Evolutionary conservation across 305 asterid genomes (phyloP), one percentile per base, ranked within the genome.

Genomic region (Rubia tinctorum): DNA sequence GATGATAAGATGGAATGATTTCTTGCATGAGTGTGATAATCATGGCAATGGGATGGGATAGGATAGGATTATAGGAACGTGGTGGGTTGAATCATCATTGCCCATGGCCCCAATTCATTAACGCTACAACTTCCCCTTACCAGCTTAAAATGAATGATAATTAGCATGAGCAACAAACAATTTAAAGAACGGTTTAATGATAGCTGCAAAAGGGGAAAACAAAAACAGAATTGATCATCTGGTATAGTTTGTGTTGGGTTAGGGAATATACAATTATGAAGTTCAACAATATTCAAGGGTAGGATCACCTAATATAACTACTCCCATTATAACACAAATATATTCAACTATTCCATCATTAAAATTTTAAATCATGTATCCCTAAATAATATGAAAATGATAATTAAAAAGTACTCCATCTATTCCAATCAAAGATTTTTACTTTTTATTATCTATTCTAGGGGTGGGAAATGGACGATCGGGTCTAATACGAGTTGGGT

Each of bases 31-130:
- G 42, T 7, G 56, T 49, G 14, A 11, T 62, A 30, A 62, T 62
- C 15, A 62, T 62, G n/a, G 67, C 42, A 14, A n/a, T n/a, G n/a
- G n/a, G n/a, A 25, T 5, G 42, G 67, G 42, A 27, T 27, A 61
- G 17, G 34, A 30, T 3, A 30, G 34, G 34, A 30, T 30, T 30
- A 30, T 30, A 3, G 34, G 68, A 15, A 5, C 68, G 18, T 63
- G 68, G 68, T 63, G 68, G 68, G 18, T 15, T 63, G 68, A 8
- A 63, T 63, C 14, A 63, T 63, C 68, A 63, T 63, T 63, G 44
- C 45, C 22, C 39, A 23, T 34, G 17, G 59, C 23, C 11, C 59
- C 20, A 1, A 63, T 34, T 63, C 45, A 63, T 63, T 63, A 34
- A 34, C 8, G 6, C 23, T 6, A 18, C 59, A 51, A 51, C 59